A percentile compares a stretch with the other conserved stretches of the same genome.
These are phyloP conservation scores for Tylopilus vinaceipallidus DNA, from an alignment of 768 basidiomycete genomes.

Conservation along the genomic window DNA sequence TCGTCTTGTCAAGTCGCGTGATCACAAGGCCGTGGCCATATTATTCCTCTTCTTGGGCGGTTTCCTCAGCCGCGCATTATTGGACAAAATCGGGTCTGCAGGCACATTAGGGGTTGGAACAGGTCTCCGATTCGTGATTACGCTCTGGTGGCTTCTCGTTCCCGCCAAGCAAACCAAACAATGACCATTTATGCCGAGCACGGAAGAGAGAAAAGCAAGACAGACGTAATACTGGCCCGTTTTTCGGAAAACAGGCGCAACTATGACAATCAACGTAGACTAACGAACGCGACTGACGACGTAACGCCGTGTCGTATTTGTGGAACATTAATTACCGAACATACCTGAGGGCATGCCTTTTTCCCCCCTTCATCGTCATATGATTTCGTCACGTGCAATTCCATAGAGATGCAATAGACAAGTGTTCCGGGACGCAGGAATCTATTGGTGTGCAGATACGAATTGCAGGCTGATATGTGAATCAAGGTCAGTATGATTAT, in stretches of 20 bases:
- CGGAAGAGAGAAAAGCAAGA: no score
- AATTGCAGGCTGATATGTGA: no score
- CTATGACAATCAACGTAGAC: background rate
- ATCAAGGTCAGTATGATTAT: no score
- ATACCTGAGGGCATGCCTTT: constrained; percentile 5
- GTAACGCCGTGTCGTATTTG: constrained; percentile 12
- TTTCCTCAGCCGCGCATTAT: constrained; percentile 59
- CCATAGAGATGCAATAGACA: background rate
- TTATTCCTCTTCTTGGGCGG: constrained; percentile 73
- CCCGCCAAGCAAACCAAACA: constrained; percentile 32
- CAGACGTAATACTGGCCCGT: background rate
- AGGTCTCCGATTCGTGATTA: constrained; percentile 58
- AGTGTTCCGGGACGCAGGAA: no score
- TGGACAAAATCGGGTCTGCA: constrained; percentile 58
- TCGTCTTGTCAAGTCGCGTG: constrained; percentile 54
- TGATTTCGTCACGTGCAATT: background rate
- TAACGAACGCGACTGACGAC: constrained; percentile 8
- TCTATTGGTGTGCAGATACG: no score
- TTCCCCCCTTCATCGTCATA: background rate
- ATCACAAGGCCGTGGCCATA: constrained; percentile 70
- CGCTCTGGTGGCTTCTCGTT: constrained; percentile 65
- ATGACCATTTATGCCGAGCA: no score
- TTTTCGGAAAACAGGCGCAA: background rate
- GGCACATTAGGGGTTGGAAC: constrained; percentile 65
- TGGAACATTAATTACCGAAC: constrained; percentile 1